Percentiles rank a stretch among this genome's conserved stretches.
Evolutionary conservation across 176 grass and related monocot genomes (phyloP).

Genomic region (Pharus latifolius): DNA sequence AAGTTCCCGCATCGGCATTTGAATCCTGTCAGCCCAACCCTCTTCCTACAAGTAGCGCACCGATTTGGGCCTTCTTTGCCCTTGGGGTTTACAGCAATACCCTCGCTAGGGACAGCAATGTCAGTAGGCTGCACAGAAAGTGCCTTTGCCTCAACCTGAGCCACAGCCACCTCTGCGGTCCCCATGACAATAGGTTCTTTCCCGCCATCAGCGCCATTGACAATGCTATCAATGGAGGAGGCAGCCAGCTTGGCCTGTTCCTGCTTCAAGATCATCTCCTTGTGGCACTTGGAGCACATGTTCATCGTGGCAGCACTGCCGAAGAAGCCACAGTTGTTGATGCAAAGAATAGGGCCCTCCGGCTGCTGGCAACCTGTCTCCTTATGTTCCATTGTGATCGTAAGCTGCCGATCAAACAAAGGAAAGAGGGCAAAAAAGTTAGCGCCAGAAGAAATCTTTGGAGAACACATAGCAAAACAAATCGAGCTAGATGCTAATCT

Average conservation of each 20-base stretch:
- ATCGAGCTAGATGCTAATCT: neutral
- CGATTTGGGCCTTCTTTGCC: conserved; percentile 76
- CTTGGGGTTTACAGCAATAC: conserved; percentile 25
- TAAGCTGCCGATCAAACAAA: conserved; percentile 18
- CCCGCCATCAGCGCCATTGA: conserved; percentile 54
- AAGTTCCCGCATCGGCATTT: conserved; percentile 75
- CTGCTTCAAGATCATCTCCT: conserved; percentile 80
- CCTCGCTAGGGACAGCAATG: conserved; percentile 17
- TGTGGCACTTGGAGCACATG: conserved; percentile 99
- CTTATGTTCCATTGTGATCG: conserved; percentile 70
- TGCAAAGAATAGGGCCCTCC: conserved; percentile 86
- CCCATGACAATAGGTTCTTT: conserved; percentile 30
- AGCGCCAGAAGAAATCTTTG: neutral
- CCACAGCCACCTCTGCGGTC: conserved; percentile 13
- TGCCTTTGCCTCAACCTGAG: conserved; percentile 31
- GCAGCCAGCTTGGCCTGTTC: conserved; percentile 66
- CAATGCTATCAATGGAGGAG: conserved; percentile 72
- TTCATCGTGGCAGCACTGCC: conserved; percentile 79
- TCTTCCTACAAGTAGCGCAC: conserved; percentile 70
- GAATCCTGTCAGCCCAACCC: conserved; percentile 83
- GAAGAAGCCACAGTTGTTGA: conserved; percentile 98
- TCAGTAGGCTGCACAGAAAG: conserved; percentile 27
- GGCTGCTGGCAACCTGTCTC: conserved; percentile 85
- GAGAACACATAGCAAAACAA: neutral
- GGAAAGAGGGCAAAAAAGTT: conserved; percentile 11